Base-by-base conservation (phyloP, 148 eudicot genomes). In the Bassia scoparia region DNA sequence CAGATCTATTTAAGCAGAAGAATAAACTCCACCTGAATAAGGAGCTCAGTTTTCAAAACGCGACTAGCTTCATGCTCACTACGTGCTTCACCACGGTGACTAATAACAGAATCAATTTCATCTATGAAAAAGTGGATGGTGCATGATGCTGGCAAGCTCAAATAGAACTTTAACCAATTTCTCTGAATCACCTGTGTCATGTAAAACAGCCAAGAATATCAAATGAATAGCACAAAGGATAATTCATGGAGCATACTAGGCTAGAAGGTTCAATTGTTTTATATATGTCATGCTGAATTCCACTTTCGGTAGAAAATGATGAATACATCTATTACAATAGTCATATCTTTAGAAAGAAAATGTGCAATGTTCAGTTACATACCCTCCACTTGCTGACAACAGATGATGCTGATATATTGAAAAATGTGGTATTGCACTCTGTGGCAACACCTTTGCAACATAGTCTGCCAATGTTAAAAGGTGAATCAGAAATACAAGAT, bases 311-410 rank as follows among this genome's bases (percentile, higher is more conserved):
- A n/a, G n/a, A n/a, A n/a, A n/a, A n/a, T n/a, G n/a, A n/a, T n/a
- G n/a, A n/a, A n/a, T n/a, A n/a, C n/a, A n/a, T n/a, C n/a, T n/a
- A 58, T 29, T 63, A 16, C 67, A 26, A 21, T 27, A 62, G 23
- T 59, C 27, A 29, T 61, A 34, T 31, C n/a, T 34, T 20, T 14
- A 37, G 31, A 43, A 56, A 58, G 48, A 5, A 2, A 30, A 23
- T 59, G 46, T 58, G 21, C 2, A 13, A 60, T 33, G 18, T 24
- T 65, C 52, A 41, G 34, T 46, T 58, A 77, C 89, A 76, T 85
- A 95, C 99, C 99, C 99, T 91, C 99, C 99, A 95, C 85, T 95
- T 95, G 86, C 99, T 95, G 79, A 95, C 99, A 75, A 95, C 82
- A 80, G 99, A 95, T 75, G 99, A 91, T 73, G 99, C 99, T 35